Evolutionary conservation across 495 filamentous ascomycete species (phyloP).

Genomic region (Tetracladium marchalianum): DNA sequence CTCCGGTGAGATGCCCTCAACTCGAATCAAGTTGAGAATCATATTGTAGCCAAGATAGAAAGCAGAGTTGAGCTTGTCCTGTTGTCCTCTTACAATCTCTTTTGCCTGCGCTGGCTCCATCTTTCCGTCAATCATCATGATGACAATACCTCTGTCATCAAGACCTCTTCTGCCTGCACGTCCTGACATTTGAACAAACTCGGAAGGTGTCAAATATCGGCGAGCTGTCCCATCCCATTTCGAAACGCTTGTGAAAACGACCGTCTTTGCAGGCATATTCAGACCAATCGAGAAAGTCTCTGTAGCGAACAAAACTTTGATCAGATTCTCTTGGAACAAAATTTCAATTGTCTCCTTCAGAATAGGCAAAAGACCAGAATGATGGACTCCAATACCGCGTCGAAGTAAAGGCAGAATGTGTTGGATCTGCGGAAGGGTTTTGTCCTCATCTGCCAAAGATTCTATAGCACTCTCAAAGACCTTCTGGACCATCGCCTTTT

Average conservation of each 20-base stretch:
- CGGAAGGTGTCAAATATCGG: slow-evolving; percentile 85
- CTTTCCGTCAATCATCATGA: slow-evolving; percentile 97
- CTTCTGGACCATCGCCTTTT: slow-evolving; percentile 88
- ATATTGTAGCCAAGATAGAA: slow-evolving; percentile 99
- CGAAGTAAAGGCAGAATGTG: slow-evolving; percentile 85
- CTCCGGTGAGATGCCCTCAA: slow-evolving; percentile 92
- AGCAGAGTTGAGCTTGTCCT: slow-evolving; percentile 92
- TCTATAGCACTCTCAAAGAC: slow-evolving; percentile 89
- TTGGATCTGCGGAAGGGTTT: slow-evolving; percentile 73
- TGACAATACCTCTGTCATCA: slow-evolving; percentile 96
- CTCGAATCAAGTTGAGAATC: slow-evolving; percentile 90
- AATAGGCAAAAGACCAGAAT: slow-evolving; percentile 90
- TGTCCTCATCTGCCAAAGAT: slow-evolving; percentile 84
- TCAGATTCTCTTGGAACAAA: slow-evolving; percentile 93
- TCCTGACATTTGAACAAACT: slow-evolving; percentile 98
- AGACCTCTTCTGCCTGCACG: slow-evolving; percentile 92
- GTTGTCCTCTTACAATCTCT: slow-evolving; percentile 89
- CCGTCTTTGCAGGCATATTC: slow-evolving; percentile 98
- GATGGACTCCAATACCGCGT: slow-evolving; percentile 92
- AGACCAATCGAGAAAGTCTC: slow-evolving; percentile 98
- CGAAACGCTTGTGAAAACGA: slow-evolving; percentile 91
- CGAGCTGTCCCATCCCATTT: slow-evolving; percentile 84
- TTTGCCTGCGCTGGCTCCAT: slow-evolving; percentile 93
- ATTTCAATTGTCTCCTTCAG: slow-evolving; percentile 99
- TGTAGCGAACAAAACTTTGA: slow-evolving; percentile 95